Conservation (phyloP, 192 early-diverging fungal genomes). For the Tieghemiomyces parasiticus region DNA sequence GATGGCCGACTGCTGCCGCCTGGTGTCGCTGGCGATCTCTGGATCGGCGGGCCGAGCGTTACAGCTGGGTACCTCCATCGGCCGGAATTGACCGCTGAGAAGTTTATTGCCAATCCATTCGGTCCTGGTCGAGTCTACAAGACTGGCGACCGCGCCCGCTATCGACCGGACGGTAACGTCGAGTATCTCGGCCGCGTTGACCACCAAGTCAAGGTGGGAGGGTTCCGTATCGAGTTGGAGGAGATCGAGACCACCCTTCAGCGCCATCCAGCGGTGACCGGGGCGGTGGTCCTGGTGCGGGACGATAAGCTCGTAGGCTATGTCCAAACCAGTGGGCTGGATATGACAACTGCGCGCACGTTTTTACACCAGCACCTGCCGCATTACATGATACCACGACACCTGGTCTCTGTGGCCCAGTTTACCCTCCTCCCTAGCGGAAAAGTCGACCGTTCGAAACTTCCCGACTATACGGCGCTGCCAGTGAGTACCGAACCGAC, state of each 20-base stretch:
- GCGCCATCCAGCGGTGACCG: conserved; percentile 11
- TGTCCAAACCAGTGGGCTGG: conserved; percentile 10
- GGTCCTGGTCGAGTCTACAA: conserved; percentile 15
- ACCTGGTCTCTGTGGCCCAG: background rate
- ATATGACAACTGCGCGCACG: background rate
- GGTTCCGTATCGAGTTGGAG: conserved; percentile 17
- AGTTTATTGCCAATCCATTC: conserved; percentile 23
- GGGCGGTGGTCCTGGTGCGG: conserved; percentile 14
- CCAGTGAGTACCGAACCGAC: background rate
- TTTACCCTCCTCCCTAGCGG: background rate
- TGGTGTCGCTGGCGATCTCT: conserved; percentile 20
- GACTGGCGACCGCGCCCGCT: conserved; percentile 17
- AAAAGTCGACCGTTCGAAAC: background rate
- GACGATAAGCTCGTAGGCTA: conserved; percentile 16
- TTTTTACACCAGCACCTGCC: background rate
- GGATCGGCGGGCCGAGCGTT: conserved; percentile 15
- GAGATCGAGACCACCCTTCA: conserved; percentile 15
- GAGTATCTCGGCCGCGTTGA: conserved; percentile 19
- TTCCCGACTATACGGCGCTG: background rate
- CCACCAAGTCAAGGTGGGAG: conserved; percentile 21
- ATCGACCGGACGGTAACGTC: conserved; percentile 17
- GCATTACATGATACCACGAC: background rate
- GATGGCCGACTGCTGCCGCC: conserved; percentile 9
- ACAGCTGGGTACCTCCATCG: conserved; percentile 20
- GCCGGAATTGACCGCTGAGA: conserved; percentile 15